Evolutionary conservation across 2,329 filamentous ascomycete genomes (phyloP).

Genomic region (Stagonosporopsis tanaceti): DNA sequence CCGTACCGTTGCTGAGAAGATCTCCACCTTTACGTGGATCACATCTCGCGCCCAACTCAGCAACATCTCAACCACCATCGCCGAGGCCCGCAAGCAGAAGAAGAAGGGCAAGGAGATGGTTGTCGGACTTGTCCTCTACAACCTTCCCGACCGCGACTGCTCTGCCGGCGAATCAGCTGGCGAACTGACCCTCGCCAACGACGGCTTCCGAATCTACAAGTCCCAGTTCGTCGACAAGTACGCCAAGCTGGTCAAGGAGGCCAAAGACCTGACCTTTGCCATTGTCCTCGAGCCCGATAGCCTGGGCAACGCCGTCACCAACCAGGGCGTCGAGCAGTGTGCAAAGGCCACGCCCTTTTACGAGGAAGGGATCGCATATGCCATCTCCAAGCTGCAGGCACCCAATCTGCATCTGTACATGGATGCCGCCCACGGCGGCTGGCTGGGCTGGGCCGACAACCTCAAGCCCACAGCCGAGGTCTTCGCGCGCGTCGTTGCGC

Average conservation of each 20-base stretch:
- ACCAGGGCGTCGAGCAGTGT: conserved; percentile 34
- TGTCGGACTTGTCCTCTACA: conserved; percentile 75
- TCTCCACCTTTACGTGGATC: conserved; percentile 40
- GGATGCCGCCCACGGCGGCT: conserved; percentile 42
- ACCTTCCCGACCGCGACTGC: conserved; percentile 88
- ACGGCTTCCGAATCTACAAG: conserved; percentile 38
- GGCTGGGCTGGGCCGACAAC: conserved; percentile 43
- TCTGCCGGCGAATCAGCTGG: conserved; percentile 79
- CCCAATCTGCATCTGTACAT: conserved; percentile 41
- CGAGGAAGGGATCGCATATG: conserved; percentile 42
- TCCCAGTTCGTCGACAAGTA: conserved; percentile 40
- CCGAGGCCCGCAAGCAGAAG: conserved; percentile 32
- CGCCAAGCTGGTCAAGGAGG: conserved; percentile 32
- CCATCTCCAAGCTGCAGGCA: conserved; percentile 39
- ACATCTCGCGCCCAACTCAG: conserved; percentile 31
- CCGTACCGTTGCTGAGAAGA: conserved; percentile 36
- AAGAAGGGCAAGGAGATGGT: conserved; percentile 31
- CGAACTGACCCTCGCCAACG: conserved; percentile 76
- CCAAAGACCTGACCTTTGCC: conserved; percentile 39
- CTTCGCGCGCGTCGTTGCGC: conserved; percentile 33
- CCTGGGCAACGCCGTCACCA: conserved; percentile 41
- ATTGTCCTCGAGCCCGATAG: conserved; percentile 42
- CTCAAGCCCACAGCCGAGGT: conserved; percentile 36
- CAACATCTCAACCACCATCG: conserved; percentile 31
- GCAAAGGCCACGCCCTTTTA: conserved; percentile 35